Base-by-base conservation (phyloP, 306 rosid genomes). In the Corylus heterophylla region DNA sequence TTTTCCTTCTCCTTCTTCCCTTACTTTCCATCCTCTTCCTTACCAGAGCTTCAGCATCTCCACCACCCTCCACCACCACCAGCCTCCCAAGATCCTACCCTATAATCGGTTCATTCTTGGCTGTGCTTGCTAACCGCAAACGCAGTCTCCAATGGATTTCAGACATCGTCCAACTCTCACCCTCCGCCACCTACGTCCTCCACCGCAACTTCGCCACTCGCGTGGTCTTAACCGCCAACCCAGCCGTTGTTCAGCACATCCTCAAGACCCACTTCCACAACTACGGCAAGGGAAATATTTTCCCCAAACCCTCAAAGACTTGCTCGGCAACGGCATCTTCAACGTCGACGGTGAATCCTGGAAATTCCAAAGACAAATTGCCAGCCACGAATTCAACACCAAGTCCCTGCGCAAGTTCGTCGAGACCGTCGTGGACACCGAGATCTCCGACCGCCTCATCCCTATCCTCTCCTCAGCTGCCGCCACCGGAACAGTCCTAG, bases 311-410 rank as follows among this genome's bases (percentile, higher is more conserved):
- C 35, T 79, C 37, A 11, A 31, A 0, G 88, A 87, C 44, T 76
- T 87, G 39, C 86, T 87, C 29, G 90, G 90, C 49, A 69, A 69
- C 44, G 88, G 88, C 4, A 84, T 84, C 69, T 87, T 87, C 74
- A 73, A 49, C 71, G 79, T 64, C 12, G 86, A 84, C 77, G 90
- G 86, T 17, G 71, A 84, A n/a, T 54, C 8, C 48, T 84, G 88
- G 88, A 87, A 84, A 77, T 73, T 82, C 82, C 90, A 87, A 55
- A 55, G 90, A 6, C 83, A 87, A 61, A 74, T 87, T 48, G 80
- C 77, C 1, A 79, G 77, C 61, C 82, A 72, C 9, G 73, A 62
- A 44, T 62, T 79, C 27, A 79, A 58, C 73, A 76, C 83, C 64
- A 76, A 54, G 54, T 31, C 35, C 35, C 35, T 31, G 35, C 35